These are phyloP conservation scores for Gossypium aridum DNA, from an alignment of 441 rosid genomes.

Conservation along the genomic window DNA sequence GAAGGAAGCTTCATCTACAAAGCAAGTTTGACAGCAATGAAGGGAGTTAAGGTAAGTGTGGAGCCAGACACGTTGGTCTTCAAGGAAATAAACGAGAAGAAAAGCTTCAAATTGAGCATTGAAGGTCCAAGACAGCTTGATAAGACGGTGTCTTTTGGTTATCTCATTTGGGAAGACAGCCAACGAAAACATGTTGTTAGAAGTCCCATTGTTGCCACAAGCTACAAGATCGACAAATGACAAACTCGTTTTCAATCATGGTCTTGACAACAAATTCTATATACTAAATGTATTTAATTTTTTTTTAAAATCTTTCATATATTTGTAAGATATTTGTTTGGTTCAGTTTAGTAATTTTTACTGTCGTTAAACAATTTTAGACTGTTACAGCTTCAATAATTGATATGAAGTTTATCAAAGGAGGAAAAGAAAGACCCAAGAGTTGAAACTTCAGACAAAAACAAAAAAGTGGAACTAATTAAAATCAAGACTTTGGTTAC, in stretches of 20 bases:
- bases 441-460: background rate
- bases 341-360: background rate
- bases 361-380: background rate
- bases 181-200: constrained; percentile 28
- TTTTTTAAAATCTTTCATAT: no score
- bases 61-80: constrained; percentile 35
- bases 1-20: constrained; percentile 26
- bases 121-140: constrained; percentile 28
- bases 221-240: background rate
- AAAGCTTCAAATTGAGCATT: constrained; percentile 28
- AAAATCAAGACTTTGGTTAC: background rate
- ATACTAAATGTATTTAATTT: no score
- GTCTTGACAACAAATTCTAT: no score
- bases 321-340: background rate
- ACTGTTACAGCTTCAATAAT: background rate
- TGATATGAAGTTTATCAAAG: background rate
- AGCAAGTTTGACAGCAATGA: constrained; percentile 21
- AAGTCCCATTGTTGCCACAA: constrained; percentile 39
- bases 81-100: constrained; percentile 31
- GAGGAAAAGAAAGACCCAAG: background rate
- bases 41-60: constrained; percentile 27
- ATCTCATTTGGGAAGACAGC: constrained; percentile 36
- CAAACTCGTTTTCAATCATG: background rate
- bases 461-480: background rate
- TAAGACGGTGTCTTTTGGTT: constrained; percentile 21